Evolutionary conservation across 345 rosid species (phyloP).

Genomic region (Lenwebbia sp.): DNA sequence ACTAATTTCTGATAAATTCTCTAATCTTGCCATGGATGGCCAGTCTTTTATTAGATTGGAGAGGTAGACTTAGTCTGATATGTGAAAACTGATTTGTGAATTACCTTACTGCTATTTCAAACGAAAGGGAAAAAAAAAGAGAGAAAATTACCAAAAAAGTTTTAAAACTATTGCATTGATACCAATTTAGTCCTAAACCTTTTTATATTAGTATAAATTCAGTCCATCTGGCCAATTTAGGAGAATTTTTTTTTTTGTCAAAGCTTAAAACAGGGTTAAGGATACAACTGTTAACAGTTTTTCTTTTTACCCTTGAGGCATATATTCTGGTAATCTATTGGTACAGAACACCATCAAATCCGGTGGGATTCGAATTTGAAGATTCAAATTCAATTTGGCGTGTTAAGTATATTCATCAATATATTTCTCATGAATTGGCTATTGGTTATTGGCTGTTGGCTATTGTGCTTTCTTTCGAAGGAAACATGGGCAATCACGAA

Average conservation of each 20-base stretch:
- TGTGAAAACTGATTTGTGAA: not conserved
- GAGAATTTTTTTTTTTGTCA: too few relatives aligned
- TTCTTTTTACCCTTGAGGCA: not conserved
- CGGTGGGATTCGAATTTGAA: not conserved
- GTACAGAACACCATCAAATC: not conserved
- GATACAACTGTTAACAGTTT: fast-evolving
- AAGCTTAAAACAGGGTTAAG: not conserved
- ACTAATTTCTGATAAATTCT: not conserved
- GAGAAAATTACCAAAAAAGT: too few relatives aligned
- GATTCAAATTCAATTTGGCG: not conserved
- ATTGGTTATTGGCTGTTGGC: not conserved
- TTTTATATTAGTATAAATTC: too few relatives aligned
- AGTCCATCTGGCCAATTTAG: too few relatives aligned
- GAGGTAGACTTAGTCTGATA: not conserved
- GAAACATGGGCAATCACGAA: not conserved
- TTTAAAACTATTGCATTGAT: too few relatives aligned
- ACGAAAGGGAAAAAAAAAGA: too few relatives aligned
- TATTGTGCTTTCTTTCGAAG: not conserved
- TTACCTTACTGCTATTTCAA: not conserved
- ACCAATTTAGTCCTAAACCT: too few relatives aligned
- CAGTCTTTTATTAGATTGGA: not conserved
- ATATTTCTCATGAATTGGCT: not conserved
- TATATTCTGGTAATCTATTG: not conserved
- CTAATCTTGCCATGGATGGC: not conserved
- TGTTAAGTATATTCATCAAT: not conserved